Base-by-base conservation (phyloP, 495 filamentous ascomycete genomes). In the Penicillium lagena region DNA sequence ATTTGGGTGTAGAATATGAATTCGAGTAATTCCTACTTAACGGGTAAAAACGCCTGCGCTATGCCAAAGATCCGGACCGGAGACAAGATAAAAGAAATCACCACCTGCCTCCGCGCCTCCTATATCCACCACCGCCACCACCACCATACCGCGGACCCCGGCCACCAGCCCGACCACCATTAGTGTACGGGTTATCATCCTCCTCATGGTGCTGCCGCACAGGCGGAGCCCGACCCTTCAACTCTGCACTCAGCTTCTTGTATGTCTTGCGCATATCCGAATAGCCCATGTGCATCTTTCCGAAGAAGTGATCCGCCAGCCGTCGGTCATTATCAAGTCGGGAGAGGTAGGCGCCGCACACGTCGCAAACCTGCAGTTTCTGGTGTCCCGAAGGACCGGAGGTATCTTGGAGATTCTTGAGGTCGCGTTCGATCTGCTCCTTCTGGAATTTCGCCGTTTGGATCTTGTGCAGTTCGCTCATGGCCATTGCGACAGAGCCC, bases 281-380 rank as follows among this genome's bases (percentile, higher is more conserved):
- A 61, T 96, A 98, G 0, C 93, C 93, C 58, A 98, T 72, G 58
- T 98, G 93, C 94, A 98, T 97, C 73, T 98, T 98, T 29, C 93
- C 93, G 62, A 95, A 97, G 65, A 98, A 98, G 58, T 98, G 93
- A 63, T 98, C 93, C 27, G 93, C 93, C 63, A 98, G 58, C 28
- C 93, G 73, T 13, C 93, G 78, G 59, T 98, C 93, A 56, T 98
- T 98, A 59, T 98, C 93, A 17, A 98, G 78, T 13, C 93, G 67
- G 43, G 79, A 85, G 42, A 98, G 74, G 60, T 98, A 98, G 4
- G 93, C 93, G 40, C 85, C 91, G 67, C 93, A 98, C 1, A 97
- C 94, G 64, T 98, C 93, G 76, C 93, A 98, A 13, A 98, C 93
- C 65, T 97, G 94, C 40, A 98, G 71, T 57, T 97, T 97, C 70